Base-by-base conservation (phyloP, 345 rosid species). In the Theobroma cacao region DNA sequence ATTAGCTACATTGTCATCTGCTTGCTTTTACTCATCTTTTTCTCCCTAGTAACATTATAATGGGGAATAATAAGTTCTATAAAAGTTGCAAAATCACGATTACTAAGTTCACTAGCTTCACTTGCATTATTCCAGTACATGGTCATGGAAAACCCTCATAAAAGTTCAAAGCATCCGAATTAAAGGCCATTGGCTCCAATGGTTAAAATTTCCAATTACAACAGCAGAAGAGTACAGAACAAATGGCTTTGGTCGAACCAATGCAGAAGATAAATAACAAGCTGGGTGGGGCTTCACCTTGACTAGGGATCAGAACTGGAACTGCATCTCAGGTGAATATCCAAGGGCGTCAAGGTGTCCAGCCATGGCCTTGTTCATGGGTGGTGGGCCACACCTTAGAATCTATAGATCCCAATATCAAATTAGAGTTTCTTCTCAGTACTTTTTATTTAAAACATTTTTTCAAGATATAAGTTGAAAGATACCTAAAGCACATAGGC, bases 301-400 rank as follows among this genome's bases (percentile, higher is more conserved):
- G 10, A 10, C 13, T 34, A n/a, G 34, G 33, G 60, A 83, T 94
- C 83, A 96, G 91, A 96, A 96, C 85, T 96, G 97, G 91, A 96
- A 96, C 82, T 83, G 92, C 98, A 94, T 97, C 75, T 90, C 98
- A n/a, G 94, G 77, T 11, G 90, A 14, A 77, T 96, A 97, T 20
- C 83, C 97, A 30, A 97, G 89, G 76, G 87, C 90, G 1, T 97
- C 98, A 55, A 97, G 90, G 83, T 94, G 94, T 53, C 84, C 93
- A 31, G 91, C 94, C 97, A 94, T 92, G 86, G 98, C 99, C 84
- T 89, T 93, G 95, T 96, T 96, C 99, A 92, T 96, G 0, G 97
- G 98, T 28, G 99, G 97, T 2, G 98, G 97, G 18, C 99, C 99
- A 26, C 98, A 94, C 84, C 97, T 91, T 78, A 96, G 86, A 72